Evolutionary conservation across 2,329 filamentous ascomycete species (phyloP).

Genomic region (Ampelomyces quisqualis): DNA sequence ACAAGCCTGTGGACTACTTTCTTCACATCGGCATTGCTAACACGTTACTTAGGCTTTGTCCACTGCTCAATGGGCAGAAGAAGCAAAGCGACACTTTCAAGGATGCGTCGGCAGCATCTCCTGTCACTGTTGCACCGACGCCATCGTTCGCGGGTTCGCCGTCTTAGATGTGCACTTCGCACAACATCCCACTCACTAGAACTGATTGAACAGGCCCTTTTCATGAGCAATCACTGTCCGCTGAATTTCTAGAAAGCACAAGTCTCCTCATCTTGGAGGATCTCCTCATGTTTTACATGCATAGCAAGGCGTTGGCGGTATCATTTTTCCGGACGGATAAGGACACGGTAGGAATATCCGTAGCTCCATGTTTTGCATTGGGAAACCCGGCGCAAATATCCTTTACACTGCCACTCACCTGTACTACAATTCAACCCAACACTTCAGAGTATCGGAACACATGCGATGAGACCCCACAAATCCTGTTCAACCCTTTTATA

Average conservation of each 20-base stretch:
- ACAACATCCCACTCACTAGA: neutral
- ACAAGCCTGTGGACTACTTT: neutral
- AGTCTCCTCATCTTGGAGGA: too few species aligned
- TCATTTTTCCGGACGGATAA: neutral
- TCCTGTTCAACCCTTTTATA: slow-evolving; percentile 20
- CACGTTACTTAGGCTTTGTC: slow-evolving; percentile 38
- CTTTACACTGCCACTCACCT: neutral
- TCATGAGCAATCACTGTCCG: neutral
- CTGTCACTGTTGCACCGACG: slow-evolving; percentile 15
- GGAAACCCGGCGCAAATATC: neutral
- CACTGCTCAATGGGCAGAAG: slow-evolving; percentile 42
- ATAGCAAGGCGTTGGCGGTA: slow-evolving; percentile 12
- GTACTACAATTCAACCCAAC: neutral
- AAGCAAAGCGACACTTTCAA: slow-evolving; percentile 44
- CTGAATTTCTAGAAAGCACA: neutral
- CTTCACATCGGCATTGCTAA: slow-evolving; percentile 19
- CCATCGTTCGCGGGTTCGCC: slow-evolving; percentile 18
- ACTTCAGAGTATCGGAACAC: too few species aligned
- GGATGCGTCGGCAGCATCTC: slow-evolving; percentile 36
- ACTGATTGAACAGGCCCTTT: neutral
- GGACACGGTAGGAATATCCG: neutral
- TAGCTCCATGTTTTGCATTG: neutral
- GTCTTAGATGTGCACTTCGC: neutral
- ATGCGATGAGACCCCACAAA: neutral
- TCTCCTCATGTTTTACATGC: slow-evolving; percentile 3